phyloP scores from a whole-genome alignment of 2,329 filamentous ascomycete species.

The Xylariaceae sp. region DNA sequence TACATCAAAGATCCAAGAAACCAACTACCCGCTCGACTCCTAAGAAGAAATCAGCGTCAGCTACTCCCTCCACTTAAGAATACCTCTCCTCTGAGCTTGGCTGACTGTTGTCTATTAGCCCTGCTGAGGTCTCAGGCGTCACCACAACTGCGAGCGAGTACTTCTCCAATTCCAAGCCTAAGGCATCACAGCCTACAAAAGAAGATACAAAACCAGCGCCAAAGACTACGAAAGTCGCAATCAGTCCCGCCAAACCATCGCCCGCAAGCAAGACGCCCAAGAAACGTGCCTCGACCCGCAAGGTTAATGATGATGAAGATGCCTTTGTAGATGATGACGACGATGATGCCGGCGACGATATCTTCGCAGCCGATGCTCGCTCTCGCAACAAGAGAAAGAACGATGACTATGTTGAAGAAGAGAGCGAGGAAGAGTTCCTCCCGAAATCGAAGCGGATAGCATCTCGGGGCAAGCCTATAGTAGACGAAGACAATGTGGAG shows the following conservation, averaged over 20 bases:
- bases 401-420: slow-evolving; percentile 71
- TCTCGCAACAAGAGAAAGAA: slow-evolving; percentile 62
- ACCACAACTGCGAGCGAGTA: slow-evolving; percentile 55
- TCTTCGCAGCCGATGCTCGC: slow-evolving; percentile 71
- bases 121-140: slow-evolving; percentile 44
- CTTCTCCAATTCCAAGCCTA: slow-evolving; percentile 48
- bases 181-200: slow-evolving; percentile 40
- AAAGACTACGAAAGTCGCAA: slow-evolving; percentile 42
- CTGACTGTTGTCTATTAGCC: slow-evolving; percentile 27
- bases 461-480: slow-evolving; percentile 38
- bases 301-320: slow-evolving; percentile 55
- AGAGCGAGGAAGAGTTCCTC: slow-evolving; percentile 65
- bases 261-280: slow-evolving; percentile 28
- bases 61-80: slow-evolving; percentile 2
- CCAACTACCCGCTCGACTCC: slow-evolving; percentile 44
- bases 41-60: slow-evolving; percentile 55
- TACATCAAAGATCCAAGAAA: slow-evolving; percentile 49
- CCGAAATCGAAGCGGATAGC: slow-evolving; percentile 58
- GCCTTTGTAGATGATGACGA: slow-evolving; percentile 66
- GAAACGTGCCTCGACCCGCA: slow-evolving; percentile 10
- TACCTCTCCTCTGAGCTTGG: slow-evolving; percentile 3
- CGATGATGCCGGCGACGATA: slow-evolving; percentile 72
- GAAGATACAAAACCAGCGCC: slow-evolving; percentile 34
- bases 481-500: slow-evolving; percentile 28
- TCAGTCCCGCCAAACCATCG: slow-evolving; percentile 31